These are phyloP conservation scores for Carpinus fangiana DNA, from an alignment of 306 rosid genomes.

Conservation along the genomic window DNA sequence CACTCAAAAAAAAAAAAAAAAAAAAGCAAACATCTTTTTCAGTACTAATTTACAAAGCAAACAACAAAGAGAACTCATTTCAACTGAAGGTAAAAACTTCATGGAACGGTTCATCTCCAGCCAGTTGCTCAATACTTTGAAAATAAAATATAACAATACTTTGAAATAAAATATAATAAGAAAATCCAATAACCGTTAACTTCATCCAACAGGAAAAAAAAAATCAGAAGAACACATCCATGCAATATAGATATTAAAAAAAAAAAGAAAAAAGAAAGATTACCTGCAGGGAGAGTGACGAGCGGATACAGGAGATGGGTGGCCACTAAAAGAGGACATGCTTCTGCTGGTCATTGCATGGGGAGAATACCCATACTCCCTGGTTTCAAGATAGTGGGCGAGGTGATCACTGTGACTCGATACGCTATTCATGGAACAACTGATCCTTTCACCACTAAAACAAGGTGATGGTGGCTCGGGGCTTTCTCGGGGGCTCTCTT, in stretches of 20 bases:
- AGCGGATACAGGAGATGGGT: conserved; percentile 52
- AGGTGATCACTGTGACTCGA: conserved; percentile 52
- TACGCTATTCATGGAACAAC: conserved; percentile 43
- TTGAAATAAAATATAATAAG: conserved; percentile 3
- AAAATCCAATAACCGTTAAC: conserved; percentile 16
- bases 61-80: conserved; percentile 1
- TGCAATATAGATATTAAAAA: not conserved
- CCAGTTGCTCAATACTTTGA: conserved; percentile 5
- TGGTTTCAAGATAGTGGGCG: conserved; percentile 44
- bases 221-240: not conserved
- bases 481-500: conserved; percentile 69
- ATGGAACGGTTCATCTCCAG: conserved; percentile 1
- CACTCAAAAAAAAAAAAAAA: no score
- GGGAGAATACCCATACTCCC: conserved; percentile 53
- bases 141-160: not conserved
- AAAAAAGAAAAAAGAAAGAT: not conserved
- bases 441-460: conserved; percentile 43
- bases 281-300: conserved; percentile 66
- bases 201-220: conserved; percentile 8
- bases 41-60: not conserved
- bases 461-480: conserved; percentile 64
- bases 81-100: conserved; percentile 1
- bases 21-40: not conserved
- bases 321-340: conserved; percentile 49
- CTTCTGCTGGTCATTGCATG: conserved; percentile 43